These are phyloP conservation scores for Fraxinus latifolia DNA, from an alignment of 305 asterid genomes.

Conservation along the genomic window DNA sequence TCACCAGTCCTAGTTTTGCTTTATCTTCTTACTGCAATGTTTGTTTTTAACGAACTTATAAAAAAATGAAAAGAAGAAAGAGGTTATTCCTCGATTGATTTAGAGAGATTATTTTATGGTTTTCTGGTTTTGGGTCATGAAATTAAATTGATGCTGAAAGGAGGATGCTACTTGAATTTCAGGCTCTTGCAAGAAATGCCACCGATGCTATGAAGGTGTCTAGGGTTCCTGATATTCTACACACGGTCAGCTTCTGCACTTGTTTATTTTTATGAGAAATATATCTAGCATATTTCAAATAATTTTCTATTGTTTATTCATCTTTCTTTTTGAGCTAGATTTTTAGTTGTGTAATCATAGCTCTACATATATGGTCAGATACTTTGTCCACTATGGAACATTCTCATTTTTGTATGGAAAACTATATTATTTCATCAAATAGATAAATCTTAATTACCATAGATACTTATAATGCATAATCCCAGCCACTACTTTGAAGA, in stretches of 20 bases:
- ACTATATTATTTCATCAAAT: not conserved
- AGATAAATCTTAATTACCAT: not conserved
- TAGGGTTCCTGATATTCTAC: constrained; percentile 70
- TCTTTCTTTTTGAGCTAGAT: not conserved
- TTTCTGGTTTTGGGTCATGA: not conserved
- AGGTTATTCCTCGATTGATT: not conserved
- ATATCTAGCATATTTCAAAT: not conserved
- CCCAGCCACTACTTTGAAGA: not conserved
- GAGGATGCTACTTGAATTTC: constrained; percentile 25
- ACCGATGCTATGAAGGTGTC: constrained; percentile 91
- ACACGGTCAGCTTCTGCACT: constrained; percentile 47
- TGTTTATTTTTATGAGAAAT: not conserved
- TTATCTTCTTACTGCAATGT: not conserved
- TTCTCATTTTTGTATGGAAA: not conserved
- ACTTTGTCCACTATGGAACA: not conserved
- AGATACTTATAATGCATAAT: not conserved
- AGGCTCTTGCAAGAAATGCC: constrained; percentile 72
- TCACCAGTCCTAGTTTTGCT: not conserved
- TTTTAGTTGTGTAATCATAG: not conserved
- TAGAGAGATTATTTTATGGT: not conserved
- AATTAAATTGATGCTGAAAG: not conserved
- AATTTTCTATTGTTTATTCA: not conserved
- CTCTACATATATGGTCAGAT: not conserved
- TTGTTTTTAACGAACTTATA: not conserved
- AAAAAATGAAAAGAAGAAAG: not conserved